Evolutionary conservation across 805 yeast genomes (phyloP), one percentile per base, ranked within the genome.

Genomic region (Starmerella floris): DNA sequence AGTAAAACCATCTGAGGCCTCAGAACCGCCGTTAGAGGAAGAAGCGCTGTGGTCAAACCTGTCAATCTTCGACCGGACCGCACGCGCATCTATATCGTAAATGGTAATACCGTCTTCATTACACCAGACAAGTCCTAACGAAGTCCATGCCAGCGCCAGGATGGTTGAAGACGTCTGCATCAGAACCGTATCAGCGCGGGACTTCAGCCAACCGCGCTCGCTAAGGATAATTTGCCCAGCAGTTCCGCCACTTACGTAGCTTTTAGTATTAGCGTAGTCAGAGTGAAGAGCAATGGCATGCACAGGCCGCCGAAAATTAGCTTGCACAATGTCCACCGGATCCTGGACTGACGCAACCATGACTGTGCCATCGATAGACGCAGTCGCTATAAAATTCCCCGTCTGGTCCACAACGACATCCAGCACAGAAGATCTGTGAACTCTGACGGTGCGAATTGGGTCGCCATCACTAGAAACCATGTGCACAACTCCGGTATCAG

Each of bases 331-430:
- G 51, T 80, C 91, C 4, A 66, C 62, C 17, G 73, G 73, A 48
- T 79, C 81, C 1, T 50, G 45, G 1, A 83, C 63, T 2, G 85
- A 72, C 0, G 95, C 91, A 4, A 84, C 72, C 1, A 84, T 84
- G 0, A 88, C 80, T 0, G 94, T 81, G 0, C 98, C 98, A 57
- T 91, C 98, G 66, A 88, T 78, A 0, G 96, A 84, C 0, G 87
- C 95, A 0, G 94, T 77, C 0, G 91, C 93, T 46, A 91, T 74
- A 54, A 70, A 75, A 16, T 23, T 16, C 8, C 61, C 61, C 0
- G 93, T 91, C 55, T 83, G 93, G 36, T 40, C 31, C 1, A 80
- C 69, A 41, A 77, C 73, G 0, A 84, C 67, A 0, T 83, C 73
- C 33, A 87, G 62, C 2, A 91, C 73, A 0, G 95, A 83, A 0